Conservation (phyloP, 2,329 filamentous ascomycete species). For the Colletotrichum aenigma region DNA sequence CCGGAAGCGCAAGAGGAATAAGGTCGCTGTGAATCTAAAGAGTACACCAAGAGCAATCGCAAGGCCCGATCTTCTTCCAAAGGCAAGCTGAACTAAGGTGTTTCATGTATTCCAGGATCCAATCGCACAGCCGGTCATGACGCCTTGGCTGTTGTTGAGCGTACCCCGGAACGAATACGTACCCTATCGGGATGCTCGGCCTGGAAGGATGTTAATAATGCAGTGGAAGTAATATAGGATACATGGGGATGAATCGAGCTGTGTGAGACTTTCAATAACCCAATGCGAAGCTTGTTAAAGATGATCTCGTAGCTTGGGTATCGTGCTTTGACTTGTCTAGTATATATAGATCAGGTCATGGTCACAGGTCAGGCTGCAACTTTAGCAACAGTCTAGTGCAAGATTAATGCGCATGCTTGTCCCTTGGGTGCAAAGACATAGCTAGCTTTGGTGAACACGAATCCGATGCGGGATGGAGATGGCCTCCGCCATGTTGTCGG, state of each 20-base stretch:
- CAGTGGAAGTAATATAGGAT: not conserved
- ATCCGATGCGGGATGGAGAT: not conserved
- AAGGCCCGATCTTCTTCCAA: not conserved
- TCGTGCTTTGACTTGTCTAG: not conserved
- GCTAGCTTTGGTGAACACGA: too few relatives aligned
- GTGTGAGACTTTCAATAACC: not conserved
- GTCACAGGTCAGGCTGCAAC: not conserved
- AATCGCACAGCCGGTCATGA: not conserved
- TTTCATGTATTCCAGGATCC: not conserved
- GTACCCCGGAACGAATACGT: too few relatives aligned
- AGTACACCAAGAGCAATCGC: not conserved
- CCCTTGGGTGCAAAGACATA: not conserved
- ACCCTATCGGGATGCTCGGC: not conserved
- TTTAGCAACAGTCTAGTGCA: not conserved
- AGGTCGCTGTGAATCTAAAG: not conserved
- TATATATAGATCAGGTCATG: not conserved
- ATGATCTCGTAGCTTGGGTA: not conserved
- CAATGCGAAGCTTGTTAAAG: not conserved
- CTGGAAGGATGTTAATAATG: not conserved
- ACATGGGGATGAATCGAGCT: not conserved
- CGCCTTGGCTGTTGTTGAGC: not conserved
- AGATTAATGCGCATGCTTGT: not conserved
- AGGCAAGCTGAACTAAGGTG: not conserved
- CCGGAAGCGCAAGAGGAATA: not conserved
- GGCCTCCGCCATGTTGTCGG: not conserved